A percentile compares a stretch with the other conserved stretches of the same genome.
Evolutionary conservation across 371 early-diverging fungal species (phyloP).

Genomic region (Blyttiomyces sp.): DNA sequence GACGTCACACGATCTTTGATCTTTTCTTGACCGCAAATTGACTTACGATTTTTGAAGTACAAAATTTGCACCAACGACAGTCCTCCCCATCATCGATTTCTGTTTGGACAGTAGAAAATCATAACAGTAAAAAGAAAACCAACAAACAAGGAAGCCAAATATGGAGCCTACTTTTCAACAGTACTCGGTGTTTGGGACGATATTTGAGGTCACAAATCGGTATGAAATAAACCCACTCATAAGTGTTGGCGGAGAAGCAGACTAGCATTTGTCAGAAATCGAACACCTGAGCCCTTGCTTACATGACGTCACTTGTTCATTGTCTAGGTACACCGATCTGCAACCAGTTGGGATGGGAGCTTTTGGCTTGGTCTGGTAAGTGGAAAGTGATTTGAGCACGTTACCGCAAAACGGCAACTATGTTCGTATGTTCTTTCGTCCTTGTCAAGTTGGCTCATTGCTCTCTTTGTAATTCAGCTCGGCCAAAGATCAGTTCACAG

Average conservation of each 20-base stretch:
- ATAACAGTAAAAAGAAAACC: no score
- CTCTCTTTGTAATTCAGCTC: conserved; percentile 56
- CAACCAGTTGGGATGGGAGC: conserved; percentile 97
- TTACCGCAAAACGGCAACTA: background rate
- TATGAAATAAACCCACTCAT: conserved; percentile 25
- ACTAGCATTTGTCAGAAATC: background rate
- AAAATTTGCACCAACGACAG: no score
- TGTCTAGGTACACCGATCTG: conserved; percentile 76
- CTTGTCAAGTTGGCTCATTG: background rate
- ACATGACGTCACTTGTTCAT: background rate
- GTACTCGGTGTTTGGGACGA: conserved; percentile 85
- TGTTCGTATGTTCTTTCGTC: background rate
- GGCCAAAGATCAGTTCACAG: conserved; percentile 78
- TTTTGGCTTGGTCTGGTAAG: conserved; percentile 93
- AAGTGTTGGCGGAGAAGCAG: background rate
- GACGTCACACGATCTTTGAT: no score
- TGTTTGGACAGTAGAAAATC: no score
- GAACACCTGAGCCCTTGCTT: background rate
- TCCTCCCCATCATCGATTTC: no score
- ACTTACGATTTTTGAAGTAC: no score
- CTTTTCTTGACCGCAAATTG: no score
- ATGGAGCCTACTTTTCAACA: no score
- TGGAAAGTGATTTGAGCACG: no score
- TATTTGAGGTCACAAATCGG: conserved; percentile 90
- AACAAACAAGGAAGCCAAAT: no score